These are phyloP conservation scores for Xerocomus potaroensis DNA, from an alignment of 768 basidiomycete genomes.

Conservation along the genomic window DNA sequence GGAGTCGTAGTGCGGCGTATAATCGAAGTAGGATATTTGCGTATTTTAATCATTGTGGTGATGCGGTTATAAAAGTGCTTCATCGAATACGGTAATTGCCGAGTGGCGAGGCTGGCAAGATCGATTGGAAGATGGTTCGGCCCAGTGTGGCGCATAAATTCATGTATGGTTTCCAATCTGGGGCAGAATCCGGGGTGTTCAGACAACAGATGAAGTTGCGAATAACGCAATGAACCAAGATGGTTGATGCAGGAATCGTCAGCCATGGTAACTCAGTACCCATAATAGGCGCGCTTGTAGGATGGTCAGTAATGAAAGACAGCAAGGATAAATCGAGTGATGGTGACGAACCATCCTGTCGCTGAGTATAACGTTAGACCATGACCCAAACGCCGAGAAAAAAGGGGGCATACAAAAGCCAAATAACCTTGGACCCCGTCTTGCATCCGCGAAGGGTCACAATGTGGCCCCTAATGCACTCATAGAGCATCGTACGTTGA, in stretches of 20 bases:
- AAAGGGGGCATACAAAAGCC: conserved; percentile 59
- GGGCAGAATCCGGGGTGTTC: conserved; percentile 12
- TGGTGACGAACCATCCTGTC: conserved; percentile 50
- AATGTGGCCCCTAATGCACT: conserved; percentile 83
- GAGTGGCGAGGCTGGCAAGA: conserved; percentile 25
- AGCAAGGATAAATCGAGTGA: neutral
- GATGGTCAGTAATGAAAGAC: conserved; percentile 13
- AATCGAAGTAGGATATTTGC: conserved; percentile 25
- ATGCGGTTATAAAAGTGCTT: conserved; percentile 24
- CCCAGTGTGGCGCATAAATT: conserved; percentile 22
- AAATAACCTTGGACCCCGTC: conserved; percentile 88
- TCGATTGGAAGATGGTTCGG: conserved; percentile 27
- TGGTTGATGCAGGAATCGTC: conserved; percentile 18
- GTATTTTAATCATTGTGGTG: conserved; percentile 20
- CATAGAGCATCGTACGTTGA: conserved; percentile 75
- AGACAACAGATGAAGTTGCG: conserved; percentile 21
- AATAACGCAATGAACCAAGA: conserved; percentile 27
- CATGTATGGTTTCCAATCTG: conserved; percentile 22
- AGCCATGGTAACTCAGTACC: conserved; percentile 37
- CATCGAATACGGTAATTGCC: conserved; percentile 19
- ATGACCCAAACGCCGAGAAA: neutral
- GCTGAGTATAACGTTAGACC: conserved; percentile 29
- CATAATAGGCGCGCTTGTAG: conserved; percentile 58
- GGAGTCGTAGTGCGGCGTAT: conserved; percentile 14
- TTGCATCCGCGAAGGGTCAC: conserved; percentile 89